A percentile compares a stretch with the other conserved stretches of the same genome.
Conservation (phyloP, 495 filamentous ascomycete species). For the Trichocladium uniseriatum region DNA sequence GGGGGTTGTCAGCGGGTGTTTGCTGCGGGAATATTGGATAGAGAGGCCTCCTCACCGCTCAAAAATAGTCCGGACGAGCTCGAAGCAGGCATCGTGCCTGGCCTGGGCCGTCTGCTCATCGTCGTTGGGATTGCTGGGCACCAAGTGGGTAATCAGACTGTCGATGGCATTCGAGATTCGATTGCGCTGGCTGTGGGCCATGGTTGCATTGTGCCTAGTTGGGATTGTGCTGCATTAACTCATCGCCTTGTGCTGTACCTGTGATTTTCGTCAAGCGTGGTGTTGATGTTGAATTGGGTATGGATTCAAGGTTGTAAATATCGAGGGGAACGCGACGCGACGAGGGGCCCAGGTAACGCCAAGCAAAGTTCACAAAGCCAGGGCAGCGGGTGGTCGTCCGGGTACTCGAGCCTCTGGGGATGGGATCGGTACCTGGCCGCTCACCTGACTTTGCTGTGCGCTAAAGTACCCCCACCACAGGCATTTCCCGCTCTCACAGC, state of each 20-base stretch:
- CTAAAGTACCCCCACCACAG: too few species aligned
- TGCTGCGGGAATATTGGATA: neutral
- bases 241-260: constrained; percentile 1
- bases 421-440: neutral
- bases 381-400: too few species aligned
- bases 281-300: neutral
- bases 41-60: constrained; percentile 33
- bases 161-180: constrained; percentile 46
- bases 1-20: constrained; percentile 8
- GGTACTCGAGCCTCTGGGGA: too few species aligned
- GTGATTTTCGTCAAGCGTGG: neutral
- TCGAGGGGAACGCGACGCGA: constrained; percentile 18
- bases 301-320: too few species aligned
- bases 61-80: constrained; percentile 41
- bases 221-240: neutral
- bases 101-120: constrained; percentile 42
- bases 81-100: constrained; percentile 42
- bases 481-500: too few species aligned
- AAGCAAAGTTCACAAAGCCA: constrained; percentile 3
- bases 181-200: constrained; percentile 36
- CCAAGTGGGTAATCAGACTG: constrained; percentile 46
- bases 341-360: constrained; percentile 4
- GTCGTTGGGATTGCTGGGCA: constrained; percentile 41
- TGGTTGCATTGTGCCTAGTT: constrained; percentile 30
- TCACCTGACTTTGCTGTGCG: neutral